These are phyloP conservation scores for Chlamydomonas sp. DNA, from an alignment of 139 green algal species.

Conservation along the genomic window DNA sequence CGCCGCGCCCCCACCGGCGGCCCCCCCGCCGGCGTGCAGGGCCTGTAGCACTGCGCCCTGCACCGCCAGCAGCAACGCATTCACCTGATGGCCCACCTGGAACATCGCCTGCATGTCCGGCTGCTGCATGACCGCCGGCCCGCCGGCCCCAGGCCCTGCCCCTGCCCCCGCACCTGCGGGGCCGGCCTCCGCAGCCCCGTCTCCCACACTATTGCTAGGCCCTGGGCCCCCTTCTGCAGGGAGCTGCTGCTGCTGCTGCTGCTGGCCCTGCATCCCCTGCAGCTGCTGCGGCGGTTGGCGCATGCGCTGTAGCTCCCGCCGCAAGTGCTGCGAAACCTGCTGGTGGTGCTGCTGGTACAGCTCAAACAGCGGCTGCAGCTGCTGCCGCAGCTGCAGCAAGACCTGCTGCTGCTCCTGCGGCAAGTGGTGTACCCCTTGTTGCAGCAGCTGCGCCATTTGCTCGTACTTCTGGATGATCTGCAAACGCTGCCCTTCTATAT, in stretches of 20 bases:
- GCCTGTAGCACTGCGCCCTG: no score
- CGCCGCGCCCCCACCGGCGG: no score
- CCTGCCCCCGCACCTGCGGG: background rate
- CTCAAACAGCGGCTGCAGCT: background rate
- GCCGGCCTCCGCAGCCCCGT: background rate
- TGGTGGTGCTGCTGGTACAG: constrained; percentile 14
- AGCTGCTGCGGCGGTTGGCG: background rate
- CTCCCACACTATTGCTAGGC: background rate
- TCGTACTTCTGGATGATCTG: no score
- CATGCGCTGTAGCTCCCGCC: constrained; percentile 5
- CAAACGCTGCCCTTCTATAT: no score
- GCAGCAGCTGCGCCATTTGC: no score
- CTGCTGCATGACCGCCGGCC: no score
- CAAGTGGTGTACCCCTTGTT: background rate
- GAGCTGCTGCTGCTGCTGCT: background rate
- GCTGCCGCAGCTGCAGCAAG: background rate
- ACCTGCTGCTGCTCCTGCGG: background rate
- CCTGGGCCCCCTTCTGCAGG: background rate
- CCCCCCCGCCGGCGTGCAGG: no score
- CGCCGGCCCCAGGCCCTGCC: no score
- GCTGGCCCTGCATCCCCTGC: background rate
- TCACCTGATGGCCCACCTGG: no score
- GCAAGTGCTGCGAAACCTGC: constrained; percentile 9
- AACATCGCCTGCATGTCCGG: no score
- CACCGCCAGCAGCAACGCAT: no score